Percentiles rank a stretch among this genome's conserved stretches.
Conservation (phyloP, 2,329 filamentous ascomycete genomes). For the Colletotrichum lupini region DNA sequence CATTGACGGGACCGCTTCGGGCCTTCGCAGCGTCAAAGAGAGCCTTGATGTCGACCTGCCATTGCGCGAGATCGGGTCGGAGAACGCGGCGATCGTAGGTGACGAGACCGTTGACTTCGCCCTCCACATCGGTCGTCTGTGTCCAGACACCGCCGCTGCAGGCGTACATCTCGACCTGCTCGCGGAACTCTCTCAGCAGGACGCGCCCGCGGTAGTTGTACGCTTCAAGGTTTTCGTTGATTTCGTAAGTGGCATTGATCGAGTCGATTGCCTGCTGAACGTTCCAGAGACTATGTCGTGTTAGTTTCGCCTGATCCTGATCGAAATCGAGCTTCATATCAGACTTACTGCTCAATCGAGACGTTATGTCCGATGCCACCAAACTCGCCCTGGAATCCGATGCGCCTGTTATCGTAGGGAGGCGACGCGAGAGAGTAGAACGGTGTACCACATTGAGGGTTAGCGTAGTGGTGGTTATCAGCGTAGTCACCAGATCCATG, state of each 20-base stretch:
- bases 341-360: slow-evolving; percentile 66
- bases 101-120: slow-evolving; percentile 77
- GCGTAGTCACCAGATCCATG: slow-evolving; percentile 75
- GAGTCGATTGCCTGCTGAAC: slow-evolving; percentile 65
- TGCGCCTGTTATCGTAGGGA: slow-evolving; percentile 68
- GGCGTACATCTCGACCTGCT: slow-evolving; percentile 68
- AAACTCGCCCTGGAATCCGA: slow-evolving; percentile 78
- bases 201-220: slow-evolving; percentile 75
- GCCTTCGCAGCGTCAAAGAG: slow-evolving; percentile 66
- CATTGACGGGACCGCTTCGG: slow-evolving; percentile 31
- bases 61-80: slow-evolving; percentile 66
- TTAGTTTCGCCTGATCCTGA: background rate
- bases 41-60: slow-evolving; percentile 68
- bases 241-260: slow-evolving; percentile 76
- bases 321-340: no score
- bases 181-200: slow-evolving; percentile 69
- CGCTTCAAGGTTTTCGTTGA: slow-evolving; percentile 64
- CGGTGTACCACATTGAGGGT: slow-evolving; percentile 76
- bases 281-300: slow-evolving; percentile 68
- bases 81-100: slow-evolving; percentile 74
- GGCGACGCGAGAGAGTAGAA: slow-evolving; percentile 69
- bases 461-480: slow-evolving; percentile 79
- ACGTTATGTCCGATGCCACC: slow-evolving; percentile 76
- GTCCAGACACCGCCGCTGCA: slow-evolving; percentile 79
- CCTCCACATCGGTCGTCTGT: slow-evolving; percentile 80